Evolutionary conservation across 2,329 filamentous ascomycete genomes (phyloP), one percentile per base, ranked within the genome.

Genomic region (Monosporascus cannonballus): DNA sequence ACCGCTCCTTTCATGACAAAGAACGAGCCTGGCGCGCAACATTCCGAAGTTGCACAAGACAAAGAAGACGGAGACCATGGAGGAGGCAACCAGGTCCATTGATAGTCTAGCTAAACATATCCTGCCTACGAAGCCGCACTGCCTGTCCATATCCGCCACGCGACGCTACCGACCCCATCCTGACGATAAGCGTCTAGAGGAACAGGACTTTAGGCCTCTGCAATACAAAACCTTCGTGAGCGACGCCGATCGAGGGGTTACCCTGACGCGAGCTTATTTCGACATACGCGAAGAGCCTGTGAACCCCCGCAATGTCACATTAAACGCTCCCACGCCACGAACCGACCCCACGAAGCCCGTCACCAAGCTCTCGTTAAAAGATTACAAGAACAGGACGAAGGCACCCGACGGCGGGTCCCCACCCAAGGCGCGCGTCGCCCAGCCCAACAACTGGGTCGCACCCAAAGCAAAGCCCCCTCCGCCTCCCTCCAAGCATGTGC

Each of bases 171-270:
- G 70, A 53, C 69, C 73, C 50, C 72, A 73, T 42, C 64, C 67
- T 59, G 67, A 72, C 55, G 61, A 67, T 41, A 68, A 69, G 56
- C 64, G 66, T 53, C 65, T 71, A 59, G 76, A 79, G 64, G 76
- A 79, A 68, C 77, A 77, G 68, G 71, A 76, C 47, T 69, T 70
- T 53, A 71, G 71, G 55, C 74, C 71, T 22, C 71, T 84, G 7
- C 79, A 83, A 62, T 83, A 83, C 68, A 75, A 75, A 58, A 83
- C 80, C 24, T 76, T 80, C 54, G 64, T 83, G 48, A 80, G 77
- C 54, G 78, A 81, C 60, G 78, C 76, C 54, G 79, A 83, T 59
- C 79, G 80, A 61, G 80, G 80, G 55, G 69, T 81, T 44, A 74
- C 84, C 57, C 66, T 81, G 54, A 83, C 80, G 20, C 73, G 79